phyloP scores from a whole-genome alignment of 192 early-diverging fungal genomes.

The Neocallimastix lanati region DNA sequence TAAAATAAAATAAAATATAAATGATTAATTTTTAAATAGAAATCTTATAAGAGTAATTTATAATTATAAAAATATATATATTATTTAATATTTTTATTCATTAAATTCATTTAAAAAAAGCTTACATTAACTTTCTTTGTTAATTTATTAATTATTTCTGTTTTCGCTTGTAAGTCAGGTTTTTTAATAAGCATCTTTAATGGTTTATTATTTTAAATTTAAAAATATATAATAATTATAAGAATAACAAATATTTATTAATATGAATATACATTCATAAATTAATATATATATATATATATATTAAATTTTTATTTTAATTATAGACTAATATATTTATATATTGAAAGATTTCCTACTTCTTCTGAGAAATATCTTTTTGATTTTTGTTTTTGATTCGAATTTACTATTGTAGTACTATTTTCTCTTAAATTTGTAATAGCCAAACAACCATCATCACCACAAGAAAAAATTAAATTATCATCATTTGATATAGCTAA shows the following conservation, averaged over 20 bases:
- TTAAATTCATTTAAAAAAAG: neutral
- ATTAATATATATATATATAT: too few relatives aligned
- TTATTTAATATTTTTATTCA: too few relatives aligned
- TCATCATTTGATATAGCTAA: neutral
- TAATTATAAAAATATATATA: too few relatives aligned
- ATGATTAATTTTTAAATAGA: too few relatives aligned
- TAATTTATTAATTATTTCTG: conserved; percentile 14
- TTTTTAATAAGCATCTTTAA: conserved; percentile 28
- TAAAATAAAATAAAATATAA: neutral
- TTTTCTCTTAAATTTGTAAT: neutral
- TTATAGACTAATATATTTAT: too few relatives aligned
- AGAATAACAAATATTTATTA: too few relatives aligned
- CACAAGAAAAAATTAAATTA: neutral
- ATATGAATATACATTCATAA: too few relatives aligned
- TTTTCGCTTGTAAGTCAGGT: conserved; percentile 23
- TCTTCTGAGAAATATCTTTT: neutral
- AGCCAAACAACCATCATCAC: neutral
- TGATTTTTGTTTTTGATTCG: neutral
- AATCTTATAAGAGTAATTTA: too few relatives aligned
- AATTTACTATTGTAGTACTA: neutral
- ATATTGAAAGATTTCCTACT: neutral
- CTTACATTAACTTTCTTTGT: conserved; percentile 19
- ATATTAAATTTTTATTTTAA: too few relatives aligned
- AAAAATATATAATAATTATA: neutral
- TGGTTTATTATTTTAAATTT: too few relatives aligned